Base-by-base conservation (phyloP, 108 stramenopile species). In the Fragilaria crotonensis region DNA sequence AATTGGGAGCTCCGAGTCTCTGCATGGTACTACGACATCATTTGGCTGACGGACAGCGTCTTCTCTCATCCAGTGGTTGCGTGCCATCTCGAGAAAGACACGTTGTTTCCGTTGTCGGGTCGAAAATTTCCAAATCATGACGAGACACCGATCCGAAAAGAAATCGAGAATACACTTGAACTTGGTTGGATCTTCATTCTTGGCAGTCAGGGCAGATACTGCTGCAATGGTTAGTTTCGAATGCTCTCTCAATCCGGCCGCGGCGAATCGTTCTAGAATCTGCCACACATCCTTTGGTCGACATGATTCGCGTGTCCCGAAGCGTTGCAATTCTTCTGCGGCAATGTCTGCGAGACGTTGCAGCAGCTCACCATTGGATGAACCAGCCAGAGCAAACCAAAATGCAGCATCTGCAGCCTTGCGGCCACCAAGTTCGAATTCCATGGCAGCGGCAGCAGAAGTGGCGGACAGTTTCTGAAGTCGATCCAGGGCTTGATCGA, bases 351-450 rank as follows among this genome's bases (percentile, higher is more conserved):
- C 64, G 21, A 90, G 64, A 27, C 59, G 30, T 22, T 73, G 66
- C 55, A 72, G 83, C 4, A 87, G 25, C 25, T 54, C 50, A 33
- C 31, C 5, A 48, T 19, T 23, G 23, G n/a, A 45, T 4, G 48
- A 14, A 17, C 89, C 89, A 11, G 89, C 75, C 33, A 90, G 54
- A 27, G 83, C 81, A 64, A 90, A 87, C 81, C 83, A 87, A 63
- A 87, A 73, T 5, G 77, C 81, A 5, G 89, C 89, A 73, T 90
- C 89, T 45, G 89, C 89, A 23, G 85, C 79, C 48, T 79, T 85
- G 19, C 89, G 60, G 3, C 89, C 89, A 41, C 74, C 67, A 9
- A 87, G 33, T 30, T 80, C 76, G 3, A 57, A 53, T 41, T 31
- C 64, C 18, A 25, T 62, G 17, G 22, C 41, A 2, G 14, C 33